Base-by-base conservation (phyloP, 768 basidiomycete genomes). In the Russula ochroleuca region DNA sequence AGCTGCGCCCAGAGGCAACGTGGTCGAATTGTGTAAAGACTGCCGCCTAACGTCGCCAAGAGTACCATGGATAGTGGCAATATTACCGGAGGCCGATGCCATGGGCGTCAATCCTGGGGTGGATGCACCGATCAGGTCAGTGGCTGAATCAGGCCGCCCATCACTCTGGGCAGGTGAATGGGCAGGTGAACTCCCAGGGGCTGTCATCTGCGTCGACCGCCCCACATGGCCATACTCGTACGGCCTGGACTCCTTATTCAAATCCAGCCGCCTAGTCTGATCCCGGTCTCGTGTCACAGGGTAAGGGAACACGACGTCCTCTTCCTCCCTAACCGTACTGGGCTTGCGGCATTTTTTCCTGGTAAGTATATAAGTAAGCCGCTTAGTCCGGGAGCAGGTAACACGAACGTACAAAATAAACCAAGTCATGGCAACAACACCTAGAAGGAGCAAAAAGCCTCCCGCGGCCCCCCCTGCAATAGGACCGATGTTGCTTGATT, bases 201-300 rank as follows among this genome's bases (percentile, higher is more conserved):
- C 49, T 25, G 54, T 35, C 41, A n/a, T 11, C 1, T 52, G 59
- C 48, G 49, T 45, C 58, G 66, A 17, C 28, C 50, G 56, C 14
- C 66, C 67, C 55, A 68, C 67, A 28, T 47, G 51, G 47, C 65
- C 66, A 38, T 67, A 61, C 31, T 47, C 40, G n/a, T 68, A 68
- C 62, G 66, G 62, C 62, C 58, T 64, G 14, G 66, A 60, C 52
- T 67, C 66, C 45, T 41, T 45, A 31, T 25, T 23, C 35, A 67
- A 53, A 28, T 67, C 66, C 50, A 64, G 48, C 35, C 55, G 52
- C 17, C 49, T 48, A n/a, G 41, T 56, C 15, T 45, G 66, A 41
- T 58, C 51, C 33, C 66, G 50, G 37, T 59, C 65, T 35, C 65
- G 65, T 11, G 62, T 67, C 19, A 67, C 65, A 31, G 67, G 67